Evolutionary conservation across 2,329 filamentous ascomycete genomes (phyloP), one percentile per base, ranked within the genome.

Genomic region (Penicillium sp.): DNA sequence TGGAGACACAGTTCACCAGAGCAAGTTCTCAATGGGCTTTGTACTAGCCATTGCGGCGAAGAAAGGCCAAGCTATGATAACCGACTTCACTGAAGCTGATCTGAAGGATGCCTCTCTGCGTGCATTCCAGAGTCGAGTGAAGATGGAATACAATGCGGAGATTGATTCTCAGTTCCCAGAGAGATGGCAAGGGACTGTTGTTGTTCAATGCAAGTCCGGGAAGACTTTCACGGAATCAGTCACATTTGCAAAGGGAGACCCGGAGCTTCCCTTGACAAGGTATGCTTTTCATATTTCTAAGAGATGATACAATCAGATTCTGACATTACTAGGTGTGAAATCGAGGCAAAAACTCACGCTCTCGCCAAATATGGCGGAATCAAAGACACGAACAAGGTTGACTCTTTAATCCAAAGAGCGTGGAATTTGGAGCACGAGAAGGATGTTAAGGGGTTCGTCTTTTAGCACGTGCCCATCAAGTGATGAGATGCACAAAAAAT

Each of bases 21-120:
- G 69, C 57, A 72, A 72, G 47, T 71, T 72, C 55, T 69, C 67
- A 0, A 72, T 71, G 67, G 69, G 69, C 3, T 71, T 72, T 61
- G 68, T 72, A 13, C 58, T 72, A 9, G 69, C 68, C 2, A 60
- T 71, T 29, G 66, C 66, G 22, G 69, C 69, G 18, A 72, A 68
- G 57, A 69, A 72, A 40, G 66, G 68, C 0, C 64, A 66, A 24
- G 69, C 68, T 42, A 69, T 67, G 61, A 67, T 70, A 26, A 68
- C 64, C 4, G 68, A 71, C 42, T 71, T 71, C 18, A 69, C 66
- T 1, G 68, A 70, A 50, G 62, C 62, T 11, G 66, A 61, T 31
- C 45, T 71, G 34, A 45, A 50, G 16, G 66, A 71, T 60, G 10
- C 37, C 1, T 57, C 59, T 5, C 38, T 71, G 32, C 59, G 67